A percentile compares a stretch with the other conserved stretches of the same genome.
Evolutionary conservation across 2,329 filamentous ascomycete species (phyloP).

Genomic region (Hymenoscyphus scutula): DNA sequence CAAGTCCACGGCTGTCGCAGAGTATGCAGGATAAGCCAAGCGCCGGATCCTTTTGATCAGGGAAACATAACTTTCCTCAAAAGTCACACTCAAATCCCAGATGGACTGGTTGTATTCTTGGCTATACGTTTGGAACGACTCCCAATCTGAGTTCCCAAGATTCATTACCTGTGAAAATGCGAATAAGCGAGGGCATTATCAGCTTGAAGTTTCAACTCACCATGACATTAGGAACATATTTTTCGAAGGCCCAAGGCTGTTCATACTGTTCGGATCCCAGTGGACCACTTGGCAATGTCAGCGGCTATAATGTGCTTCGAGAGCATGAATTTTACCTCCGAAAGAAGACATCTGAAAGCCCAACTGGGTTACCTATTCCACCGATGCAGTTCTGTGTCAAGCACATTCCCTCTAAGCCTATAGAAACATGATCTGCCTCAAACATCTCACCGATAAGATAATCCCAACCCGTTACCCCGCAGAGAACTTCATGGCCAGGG

Average conservation of each 20-base stretch:
- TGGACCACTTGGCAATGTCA: slow-evolving; percentile 22
- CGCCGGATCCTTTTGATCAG: slow-evolving; percentile 38
- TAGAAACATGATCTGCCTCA: slow-evolving; percentile 35
- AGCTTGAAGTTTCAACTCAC: slow-evolving; percentile 21
- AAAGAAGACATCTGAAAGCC: slow-evolving; percentile 32
- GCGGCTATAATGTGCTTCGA: slow-evolving; percentile 18
- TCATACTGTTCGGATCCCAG: slow-evolving; percentile 34
- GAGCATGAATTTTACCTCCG: slow-evolving; percentile 23
- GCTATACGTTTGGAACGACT: slow-evolving; percentile 33
- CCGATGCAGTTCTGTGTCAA: slow-evolving; percentile 36
- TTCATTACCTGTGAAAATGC: slow-evolving; percentile 33
- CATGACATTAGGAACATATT: slow-evolving; percentile 38
- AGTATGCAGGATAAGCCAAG: slow-evolving; percentile 28
- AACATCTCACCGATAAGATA: slow-evolving; percentile 40
- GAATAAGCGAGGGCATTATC: slow-evolving; percentile 7
- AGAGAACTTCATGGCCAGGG: slow-evolving; percentile 21
- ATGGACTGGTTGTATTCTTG: slow-evolving; percentile 34
- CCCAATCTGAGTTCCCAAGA: slow-evolving; percentile 34
- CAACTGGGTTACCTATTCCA: slow-evolving; percentile 31
- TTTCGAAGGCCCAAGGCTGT: slow-evolving; percentile 38
- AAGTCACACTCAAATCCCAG: slow-evolving; percentile 32
- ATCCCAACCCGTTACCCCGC: slow-evolving; percentile 37
- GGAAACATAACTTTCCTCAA: slow-evolving; percentile 38
- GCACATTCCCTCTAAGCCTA: slow-evolving; percentile 39
- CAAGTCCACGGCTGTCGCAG: slow-evolving; percentile 14